These are phyloP conservation scores for Withania somnifera DNA, from an alignment of 305 asterid species.

Conservation along the genomic window DNA sequence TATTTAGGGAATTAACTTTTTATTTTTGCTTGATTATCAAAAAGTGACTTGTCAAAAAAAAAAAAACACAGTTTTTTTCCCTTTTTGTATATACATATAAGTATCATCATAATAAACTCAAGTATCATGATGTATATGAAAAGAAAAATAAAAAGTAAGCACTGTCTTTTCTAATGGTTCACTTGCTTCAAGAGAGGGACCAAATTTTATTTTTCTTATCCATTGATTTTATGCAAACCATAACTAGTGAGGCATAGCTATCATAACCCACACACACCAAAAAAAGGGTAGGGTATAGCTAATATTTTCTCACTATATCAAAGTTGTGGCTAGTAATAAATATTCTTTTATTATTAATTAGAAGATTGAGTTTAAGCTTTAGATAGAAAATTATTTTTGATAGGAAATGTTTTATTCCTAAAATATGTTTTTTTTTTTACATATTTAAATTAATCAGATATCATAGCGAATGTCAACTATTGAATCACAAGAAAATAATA, in stretches of 20 bases:
- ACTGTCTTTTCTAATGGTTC: not conserved
- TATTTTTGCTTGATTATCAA: not conserved
- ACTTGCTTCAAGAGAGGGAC: conserved; percentile 1
- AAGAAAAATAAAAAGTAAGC: not conserved
- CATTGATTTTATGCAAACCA: not conserved
- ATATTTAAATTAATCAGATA: too few relatives aligned
- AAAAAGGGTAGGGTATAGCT: too few relatives aligned
- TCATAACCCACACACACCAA: too few relatives aligned
- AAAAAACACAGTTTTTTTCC: too few relatives aligned
- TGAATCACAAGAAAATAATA: too few relatives aligned
- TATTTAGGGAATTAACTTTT: not conserved
- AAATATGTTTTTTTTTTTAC: too few relatives aligned
- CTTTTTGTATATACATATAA: not conserved
- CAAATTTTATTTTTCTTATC: not conserved
- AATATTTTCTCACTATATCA: not conserved
- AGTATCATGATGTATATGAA: not conserved
- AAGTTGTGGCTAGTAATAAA: fast-evolving
- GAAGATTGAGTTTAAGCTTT: not conserved
- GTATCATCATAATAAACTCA: not conserved
- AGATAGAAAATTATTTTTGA: too few relatives aligned
- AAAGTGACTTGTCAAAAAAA: not conserved
- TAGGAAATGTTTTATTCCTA: too few relatives aligned
- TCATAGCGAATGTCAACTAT: too few relatives aligned
- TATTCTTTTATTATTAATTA: not conserved
- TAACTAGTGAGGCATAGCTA: not conserved